Evolutionary conservation across 2,329 filamentous ascomycete species (phyloP), one percentile per base, ranked within the genome.

Genomic region (Aspergillus sp.): DNA sequence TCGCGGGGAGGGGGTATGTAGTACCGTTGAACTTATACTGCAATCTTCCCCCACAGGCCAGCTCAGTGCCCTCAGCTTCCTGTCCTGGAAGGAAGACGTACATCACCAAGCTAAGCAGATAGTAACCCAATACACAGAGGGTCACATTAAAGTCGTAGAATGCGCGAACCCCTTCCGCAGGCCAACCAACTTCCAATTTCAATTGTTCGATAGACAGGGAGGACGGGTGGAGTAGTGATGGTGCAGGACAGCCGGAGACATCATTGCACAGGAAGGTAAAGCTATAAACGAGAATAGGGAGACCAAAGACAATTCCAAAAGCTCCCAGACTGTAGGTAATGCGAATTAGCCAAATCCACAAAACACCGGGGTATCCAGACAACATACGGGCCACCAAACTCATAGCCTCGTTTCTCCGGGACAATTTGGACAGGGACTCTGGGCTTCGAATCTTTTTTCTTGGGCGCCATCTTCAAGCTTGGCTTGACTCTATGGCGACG

Each of bases 251-350:
- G 53, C 94, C 93, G 8, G 90, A 87, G 58, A 95, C 78, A 70
- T 97, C 92, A 75, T 96, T 97, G 81, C 93, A 96, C 64, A 87
- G 78, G 67, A 96, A 95, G 44, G 86, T 81, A 67, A 93, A 87
- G 62, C 85, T 69, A 74, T 94, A 95, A 62, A 90, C 82, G 58
- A 92, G 80, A 40, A 91, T 55, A 0, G 93, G 93, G 1, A 96
- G 83, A 51, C 86, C 86, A 63, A 95, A 87, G 7, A 88, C 88
- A 65, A 97, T 89, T 55, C 76, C 81, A 55, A 87, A 82, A 33
- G 89, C 90, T 51, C 91, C 92, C 40, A 86, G 78, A 50, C 91
- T 95, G 13, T 32, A 44, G 51, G 56, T 53, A 43, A 48, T 60
- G 47, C 64, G 58, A 7, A 7, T 38, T 17, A 42, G 17, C 40